These are phyloP conservation scores for Amphibolis antarctica DNA, from an alignment of 106 monocot species.

Conservation along the genomic window DNA sequence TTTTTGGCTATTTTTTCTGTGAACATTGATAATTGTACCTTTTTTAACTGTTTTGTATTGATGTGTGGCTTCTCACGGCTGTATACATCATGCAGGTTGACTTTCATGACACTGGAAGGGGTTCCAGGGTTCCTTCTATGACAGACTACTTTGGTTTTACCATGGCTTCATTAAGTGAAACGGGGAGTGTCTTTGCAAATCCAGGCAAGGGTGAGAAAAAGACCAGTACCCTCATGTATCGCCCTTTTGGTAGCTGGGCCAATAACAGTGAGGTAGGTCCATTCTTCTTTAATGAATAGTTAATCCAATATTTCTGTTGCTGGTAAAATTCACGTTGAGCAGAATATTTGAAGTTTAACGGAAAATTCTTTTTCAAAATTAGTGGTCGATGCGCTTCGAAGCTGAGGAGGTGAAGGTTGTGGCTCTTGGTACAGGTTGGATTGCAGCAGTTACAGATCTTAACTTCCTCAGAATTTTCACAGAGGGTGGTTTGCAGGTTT, in stretches of 20 bases:
- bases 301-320: background rate
- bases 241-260: slow-evolving; percentile 98
- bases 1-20: no score
- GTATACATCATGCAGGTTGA: slow-evolving; percentile 43
- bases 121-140: slow-evolving; percentile 96
- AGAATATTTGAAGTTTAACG: background rate
- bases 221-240: slow-evolving; percentile 94
- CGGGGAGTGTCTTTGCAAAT: slow-evolving; percentile 87
- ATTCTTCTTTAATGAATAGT: background rate
- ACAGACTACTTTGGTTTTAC: slow-evolving; percentile 97
- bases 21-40: no score
- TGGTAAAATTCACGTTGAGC: background rate
- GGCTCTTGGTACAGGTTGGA: slow-evolving; percentile 76
- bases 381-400: slow-evolving; percentile 99
- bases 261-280: slow-evolving; percentile 79
- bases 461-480: slow-evolving; percentile 91
- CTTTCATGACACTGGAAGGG: slow-evolving; percentile 97
- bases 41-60: no score
- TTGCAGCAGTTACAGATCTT: slow-evolving; percentile 68
- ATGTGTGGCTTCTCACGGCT: no score
- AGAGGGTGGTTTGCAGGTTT: slow-evolving; percentile 92
- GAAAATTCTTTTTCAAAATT: background rate
- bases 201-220: slow-evolving; percentile 83
- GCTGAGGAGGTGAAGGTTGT: slow-evolving; percentile 93
- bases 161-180: slow-evolving; percentile 87